A percentile compares a stretch with the other conserved stretches of the same genome.
phyloP scores from a whole-genome alignment of 306 rosid species.

The Hippophae tibetana region DNA sequence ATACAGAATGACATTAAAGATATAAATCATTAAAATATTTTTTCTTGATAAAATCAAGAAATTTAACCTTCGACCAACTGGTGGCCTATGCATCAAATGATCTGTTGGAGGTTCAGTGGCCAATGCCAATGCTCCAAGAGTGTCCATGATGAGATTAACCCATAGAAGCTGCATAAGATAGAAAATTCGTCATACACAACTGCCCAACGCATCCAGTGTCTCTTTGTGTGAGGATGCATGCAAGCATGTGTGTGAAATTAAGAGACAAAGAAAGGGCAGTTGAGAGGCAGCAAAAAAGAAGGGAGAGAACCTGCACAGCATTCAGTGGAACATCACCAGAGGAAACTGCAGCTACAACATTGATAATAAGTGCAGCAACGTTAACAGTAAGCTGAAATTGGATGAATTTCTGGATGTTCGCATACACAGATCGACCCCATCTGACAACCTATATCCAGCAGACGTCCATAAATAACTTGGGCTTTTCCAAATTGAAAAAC shows the following conservation, averaged over 20 bases:
- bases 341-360: constrained; percentile 78
- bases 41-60: neutral
- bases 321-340: constrained; percentile 86
- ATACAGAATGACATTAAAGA: no score
- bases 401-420: constrained; percentile 95
- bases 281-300: no score
- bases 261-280: no score
- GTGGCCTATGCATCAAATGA: constrained; percentile 73
- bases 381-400: constrained; percentile 97
- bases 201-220: neutral
- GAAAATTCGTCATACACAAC: constrained; percentile 9
- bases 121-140: constrained; percentile 92
- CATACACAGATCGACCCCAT: constrained; percentile 95
- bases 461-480: constrained; percentile 6
- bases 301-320: constrained; percentile 69
- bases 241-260: no score
- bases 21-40: no score
- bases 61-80: constrained; percentile 72
- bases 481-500: neutral
- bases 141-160: constrained; percentile 99
- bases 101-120: constrained; percentile 97
- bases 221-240: no score
- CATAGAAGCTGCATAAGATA: constrained; percentile 69
- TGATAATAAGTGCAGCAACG: constrained; percentile 85
- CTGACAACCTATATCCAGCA: constrained; percentile 62